phyloP scores from a whole-genome alignment of 768 basidiomycete species.

The Phylloporus arenicola region DNA sequence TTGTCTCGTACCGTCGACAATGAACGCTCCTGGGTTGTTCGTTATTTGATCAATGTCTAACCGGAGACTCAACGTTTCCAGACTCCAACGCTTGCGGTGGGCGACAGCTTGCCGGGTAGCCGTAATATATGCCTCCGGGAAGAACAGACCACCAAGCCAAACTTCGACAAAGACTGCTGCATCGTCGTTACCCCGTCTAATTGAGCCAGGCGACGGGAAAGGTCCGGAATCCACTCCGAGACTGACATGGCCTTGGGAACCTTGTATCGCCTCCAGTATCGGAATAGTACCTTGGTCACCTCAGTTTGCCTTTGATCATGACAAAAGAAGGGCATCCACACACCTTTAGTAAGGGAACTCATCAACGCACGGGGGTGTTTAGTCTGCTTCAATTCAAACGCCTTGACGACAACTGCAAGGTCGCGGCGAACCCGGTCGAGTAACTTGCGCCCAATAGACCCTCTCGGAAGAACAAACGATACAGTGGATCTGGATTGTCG shows the following conservation, averaged over 20 bases:
- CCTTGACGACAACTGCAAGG: constrained; percentile 72
- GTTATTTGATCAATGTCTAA: constrained; percentile 81
- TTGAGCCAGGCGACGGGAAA: constrained; percentile 76
- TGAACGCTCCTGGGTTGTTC: constrained; percentile 73
- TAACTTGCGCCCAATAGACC: constrained; percentile 71
- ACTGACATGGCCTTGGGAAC: constrained; percentile 77
- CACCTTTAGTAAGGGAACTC: constrained; percentile 86
- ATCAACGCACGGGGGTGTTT: constrained; percentile 92
- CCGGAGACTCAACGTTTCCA: constrained; percentile 79
- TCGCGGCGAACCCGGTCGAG: constrained; percentile 78
- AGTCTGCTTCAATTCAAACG: constrained; percentile 89
- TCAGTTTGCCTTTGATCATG: constrained; percentile 6
- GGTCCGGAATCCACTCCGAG: constrained; percentile 79
- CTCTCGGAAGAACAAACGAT: constrained; percentile 86
- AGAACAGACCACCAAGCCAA: constrained; percentile 93
- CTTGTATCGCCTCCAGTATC: constrained; percentile 85
- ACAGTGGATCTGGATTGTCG: constrained; percentile 79
- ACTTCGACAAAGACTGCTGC: constrained; percentile 66
- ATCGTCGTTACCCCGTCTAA: constrained; percentile 58
- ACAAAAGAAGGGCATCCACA: not conserved
- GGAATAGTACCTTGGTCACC: constrained; percentile 72
- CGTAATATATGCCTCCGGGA: constrained; percentile 94
- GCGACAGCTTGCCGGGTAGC: constrained; percentile 96
- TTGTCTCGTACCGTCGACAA: constrained; percentile 69
- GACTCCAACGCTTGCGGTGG: constrained; percentile 85